These are phyloP conservation scores for Pseudopithomyces maydicus DNA, from an alignment of 2,329 filamentous ascomycete genomes.

Conservation along the genomic window DNA sequence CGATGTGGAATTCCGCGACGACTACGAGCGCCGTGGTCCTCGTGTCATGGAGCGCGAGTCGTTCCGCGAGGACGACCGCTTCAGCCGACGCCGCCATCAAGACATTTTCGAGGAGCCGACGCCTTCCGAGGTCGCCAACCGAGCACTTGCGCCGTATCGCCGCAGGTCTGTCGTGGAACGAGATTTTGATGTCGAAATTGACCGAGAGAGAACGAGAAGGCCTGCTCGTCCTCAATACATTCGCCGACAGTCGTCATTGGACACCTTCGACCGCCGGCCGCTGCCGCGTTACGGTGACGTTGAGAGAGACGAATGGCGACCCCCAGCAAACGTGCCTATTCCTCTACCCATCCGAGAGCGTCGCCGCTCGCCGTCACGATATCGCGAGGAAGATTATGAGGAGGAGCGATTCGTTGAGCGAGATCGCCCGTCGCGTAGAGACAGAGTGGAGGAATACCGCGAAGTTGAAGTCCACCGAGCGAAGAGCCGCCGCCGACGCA, in stretches of 20 bases:
- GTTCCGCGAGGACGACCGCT: slow-evolving; percentile 62
- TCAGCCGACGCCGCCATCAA: slow-evolving; percentile 44
- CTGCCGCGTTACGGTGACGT: slow-evolving; percentile 60
- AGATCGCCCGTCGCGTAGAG: slow-evolving; percentile 20
- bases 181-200: slow-evolving; percentile 57
- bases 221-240: slow-evolving; percentile 69
- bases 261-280: slow-evolving; percentile 84
- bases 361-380: slow-evolving; percentile 55
- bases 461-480: slow-evolving; percentile 56
- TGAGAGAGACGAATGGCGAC: slow-evolving; percentile 64
- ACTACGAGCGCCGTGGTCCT: slow-evolving; percentile 47
- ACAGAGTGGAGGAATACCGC: slow-evolving; percentile 49
- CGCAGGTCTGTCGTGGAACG: slow-evolving; percentile 63
- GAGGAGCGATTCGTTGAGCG: slow-evolving; percentile 55
- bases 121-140: slow-evolving; percentile 54
- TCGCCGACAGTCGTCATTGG: slow-evolving; percentile 84
- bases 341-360: slow-evolving; percentile 63
- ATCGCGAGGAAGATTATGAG: slow-evolving; percentile 71
- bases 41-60: slow-evolving; percentile 55
- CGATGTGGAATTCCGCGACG: slow-evolving; percentile 51
- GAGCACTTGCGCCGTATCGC: slow-evolving; percentile 62
- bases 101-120: slow-evolving; percentile 55
- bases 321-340: slow-evolving; percentile 71
- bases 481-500: slow-evolving; percentile 42
- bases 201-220: slow-evolving; percentile 47